phyloP scores from a whole-genome alignment of 2,329 filamentous ascomycete species.

The Fusarium sp. region DNA sequence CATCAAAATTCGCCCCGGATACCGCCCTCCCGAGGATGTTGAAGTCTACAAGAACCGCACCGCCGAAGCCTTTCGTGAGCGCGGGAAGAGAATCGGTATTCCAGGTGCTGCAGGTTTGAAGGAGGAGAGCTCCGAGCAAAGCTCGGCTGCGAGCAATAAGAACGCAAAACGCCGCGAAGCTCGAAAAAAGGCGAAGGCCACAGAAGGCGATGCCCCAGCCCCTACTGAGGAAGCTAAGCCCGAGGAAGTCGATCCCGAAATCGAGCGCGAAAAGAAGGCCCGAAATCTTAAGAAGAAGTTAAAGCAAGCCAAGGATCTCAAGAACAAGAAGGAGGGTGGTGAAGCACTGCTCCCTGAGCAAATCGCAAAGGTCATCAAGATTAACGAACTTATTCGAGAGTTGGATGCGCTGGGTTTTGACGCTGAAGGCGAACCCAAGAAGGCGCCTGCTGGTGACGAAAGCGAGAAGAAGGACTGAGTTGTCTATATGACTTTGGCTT shows the following conservation, averaged over 20 bases:
- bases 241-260: constrained; percentile 74
- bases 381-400: constrained; percentile 92
- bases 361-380: constrained; percentile 97
- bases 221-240: constrained; percentile 40
- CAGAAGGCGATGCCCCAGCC: constrained; percentile 66
- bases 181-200: constrained; percentile 67
- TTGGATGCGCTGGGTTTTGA: constrained; percentile 88
- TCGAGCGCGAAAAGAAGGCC: constrained; percentile 91
- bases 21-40: constrained; percentile 93
- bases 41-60: constrained; percentile 95
- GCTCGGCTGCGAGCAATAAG: constrained; percentile 75
- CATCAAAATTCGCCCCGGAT: constrained; percentile 93
- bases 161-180: constrained; percentile 82
- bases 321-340: constrained; percentile 90
- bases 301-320: constrained; percentile 90
- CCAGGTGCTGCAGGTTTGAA: constrained; percentile 77
- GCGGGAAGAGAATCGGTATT: constrained; percentile 72
- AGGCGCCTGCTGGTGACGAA: constrained; percentile 18
- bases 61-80: constrained; percentile 85
- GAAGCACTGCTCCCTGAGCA: constrained; percentile 90
- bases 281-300: constrained; percentile 94
- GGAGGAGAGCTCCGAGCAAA: constrained; percentile 62
- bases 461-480: constrained; percentile 46
- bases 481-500: background rate
- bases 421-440: constrained; percentile 74